Base-by-base conservation (phyloP, 179 eudicot species). In the Silene noctiflora region DNA sequence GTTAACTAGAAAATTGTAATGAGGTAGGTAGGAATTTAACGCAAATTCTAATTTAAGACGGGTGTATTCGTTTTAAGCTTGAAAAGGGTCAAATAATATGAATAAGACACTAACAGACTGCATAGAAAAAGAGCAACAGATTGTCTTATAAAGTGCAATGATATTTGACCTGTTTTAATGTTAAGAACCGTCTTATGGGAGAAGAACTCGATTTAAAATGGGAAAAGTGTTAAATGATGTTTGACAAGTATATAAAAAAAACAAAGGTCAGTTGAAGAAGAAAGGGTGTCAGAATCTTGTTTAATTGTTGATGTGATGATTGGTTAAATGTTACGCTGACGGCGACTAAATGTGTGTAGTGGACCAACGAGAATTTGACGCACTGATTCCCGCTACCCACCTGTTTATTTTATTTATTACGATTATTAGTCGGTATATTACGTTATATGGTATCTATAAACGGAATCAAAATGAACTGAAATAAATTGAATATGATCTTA, bases 351-450 rank as follows among this genome's bases (percentile, higher is more conserved):
- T 63, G 24, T 22, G 25, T 63, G 4, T 3, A 25, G 67, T 63
- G 6, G 67, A 63, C 67, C 67, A 63, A 9, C 24, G 31, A 63
- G 17, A 63, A 25, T 63, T 63, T 63, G 29, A 24, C 67, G 67
- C 39, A 63, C 31, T 63, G 67, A 63, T 63, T 63, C 67, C 67
- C 35, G 67, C 67, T 22, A 6, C 67, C 1, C 31, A 63, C 66
- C 31, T 61, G 20, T 55, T 55, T 55, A 0, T 9, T 10, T 44
- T 44, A 44, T 44, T 44, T 44, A 44, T 44, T 44, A 39, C 6
- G 4, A 33, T 33, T 33, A 33, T 29, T 5, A 4, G 39, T 33
- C 6, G 39, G 2, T 33, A 33, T 33, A 4, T 33, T 2, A 33
- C 46, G 11, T 44, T 44, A 44, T 44, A 9, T 44, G 51, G 51